Conservation (phyloP, 805 yeast genomes). For the Kodamaea lidongshanica region DNA sequence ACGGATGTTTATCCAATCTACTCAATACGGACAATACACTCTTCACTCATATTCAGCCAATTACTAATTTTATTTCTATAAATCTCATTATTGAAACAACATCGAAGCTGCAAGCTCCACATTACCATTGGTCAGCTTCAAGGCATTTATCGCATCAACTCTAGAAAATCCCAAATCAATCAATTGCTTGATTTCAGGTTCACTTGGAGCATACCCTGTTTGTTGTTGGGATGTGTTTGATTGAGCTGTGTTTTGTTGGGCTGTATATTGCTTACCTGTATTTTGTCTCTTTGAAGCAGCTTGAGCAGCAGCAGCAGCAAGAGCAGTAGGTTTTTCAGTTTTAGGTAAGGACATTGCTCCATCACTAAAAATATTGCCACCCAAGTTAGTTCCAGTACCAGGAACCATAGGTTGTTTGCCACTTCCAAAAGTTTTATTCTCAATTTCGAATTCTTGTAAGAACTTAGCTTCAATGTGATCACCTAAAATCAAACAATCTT, state of each 20-base stretch:
- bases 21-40: too few relatives aligned
- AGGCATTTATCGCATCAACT: conserved; percentile 57
- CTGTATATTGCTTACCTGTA: background rate
- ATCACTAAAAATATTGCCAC: conserved; percentile 6
- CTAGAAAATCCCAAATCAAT: conserved; percentile 67
- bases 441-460: conserved; percentile 68
- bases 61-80: background rate
- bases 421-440: conserved; percentile 15
- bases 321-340: too few relatives aligned
- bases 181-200: conserved; percentile 31
- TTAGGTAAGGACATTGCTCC: too few relatives aligned
- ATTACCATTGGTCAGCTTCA: conserved; percentile 65
- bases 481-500: conserved; percentile 54
- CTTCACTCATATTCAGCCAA: too few relatives aligned
- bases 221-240: too few relatives aligned
- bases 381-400: conserved; percentile 3
- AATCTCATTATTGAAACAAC: conserved; percentile 41
- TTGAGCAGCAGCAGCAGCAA: conserved; percentile 8
- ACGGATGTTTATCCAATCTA: too few relatives aligned
- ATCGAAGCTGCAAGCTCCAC: conserved; percentile 82
- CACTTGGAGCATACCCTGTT: conserved; percentile 9
- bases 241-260: background rate
- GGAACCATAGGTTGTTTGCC: conserved; percentile 2
- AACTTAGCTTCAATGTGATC: conserved; percentile 72
- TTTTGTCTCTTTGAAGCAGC: conserved; percentile 11